phyloP scores from a whole-genome alignment of 371 early-diverging fungal genomes.

The Apophysomyces trapeziformis region DNA sequence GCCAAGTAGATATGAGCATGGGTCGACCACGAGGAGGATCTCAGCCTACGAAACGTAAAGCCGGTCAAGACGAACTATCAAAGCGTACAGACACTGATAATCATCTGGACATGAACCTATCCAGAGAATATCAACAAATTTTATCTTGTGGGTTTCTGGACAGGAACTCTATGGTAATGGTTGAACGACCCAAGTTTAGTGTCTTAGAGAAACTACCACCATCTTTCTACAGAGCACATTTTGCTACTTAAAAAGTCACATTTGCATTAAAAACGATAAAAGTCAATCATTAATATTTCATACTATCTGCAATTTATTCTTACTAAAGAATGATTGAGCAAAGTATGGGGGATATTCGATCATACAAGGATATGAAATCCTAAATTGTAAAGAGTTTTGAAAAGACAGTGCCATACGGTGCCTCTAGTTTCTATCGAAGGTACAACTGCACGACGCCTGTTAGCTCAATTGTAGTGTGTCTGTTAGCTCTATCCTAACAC shows the following conservation, averaged over 20 bases:
- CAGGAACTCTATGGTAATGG: constrained; percentile 75
- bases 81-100: constrained; percentile 33
- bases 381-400: no score
- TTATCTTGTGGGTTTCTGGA: constrained; percentile 76
- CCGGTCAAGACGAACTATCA: constrained; percentile 38
- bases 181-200: constrained; percentile 84
- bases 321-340: no score
- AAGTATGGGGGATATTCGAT: no score
- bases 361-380: no score
- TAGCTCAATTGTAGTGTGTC: no score
- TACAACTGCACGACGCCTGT: no score
- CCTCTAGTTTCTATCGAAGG: no score
- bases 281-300: no score
- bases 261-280: no score
- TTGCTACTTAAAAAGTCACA: constrained; percentile 58
- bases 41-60: constrained; percentile 28
- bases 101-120: constrained; percentile 52
- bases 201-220: constrained; percentile 81
- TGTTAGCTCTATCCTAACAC: no score
- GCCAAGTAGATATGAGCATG: constrained; percentile 74
- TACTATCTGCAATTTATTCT: no score
- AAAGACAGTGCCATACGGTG: no score
- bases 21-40: constrained; percentile 22
- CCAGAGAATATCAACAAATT: constrained; percentile 80
- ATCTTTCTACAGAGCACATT: constrained; percentile 84